Evolutionary conservation across 371 early-diverging fungal genomes (phyloP), one percentile per base, ranked within the genome.

Genomic region (Mortierella sp.): DNA sequence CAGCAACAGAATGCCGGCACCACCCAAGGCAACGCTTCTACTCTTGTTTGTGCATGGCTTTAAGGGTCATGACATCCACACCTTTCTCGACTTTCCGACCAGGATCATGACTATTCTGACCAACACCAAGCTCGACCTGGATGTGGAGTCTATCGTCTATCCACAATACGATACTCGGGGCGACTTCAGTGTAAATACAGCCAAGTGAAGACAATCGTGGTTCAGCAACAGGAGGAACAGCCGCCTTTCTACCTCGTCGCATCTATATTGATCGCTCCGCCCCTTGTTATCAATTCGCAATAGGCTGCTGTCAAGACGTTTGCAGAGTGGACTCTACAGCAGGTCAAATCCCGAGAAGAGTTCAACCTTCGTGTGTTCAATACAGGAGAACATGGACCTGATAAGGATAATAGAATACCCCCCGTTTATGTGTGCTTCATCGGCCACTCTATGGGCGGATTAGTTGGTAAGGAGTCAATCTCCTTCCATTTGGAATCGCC

Each of bases 391-490:
- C 26, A 43, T 41, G 61, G 31, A 12, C 19, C 62, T 31, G 53
- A 57, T 27, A 63, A 64, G 38, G 19, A 28, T 42, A 23, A 64
- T 1, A 61, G 14, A 28, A 58, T 66, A 38, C 78, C 78, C 4
- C 79, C 67, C 1, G 84, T 84, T 43, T 81, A 70, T 46, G 78
- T 70, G 0, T 66, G 66, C 48, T 65, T 70, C 46, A 31, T 76
- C 12, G 89, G 87, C 0, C 89, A 89, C 57, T 87, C 87, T 2
- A 87, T 89, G 87, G 89, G 89, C 48, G 89, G 89, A 28, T 78
- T 89, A 61, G 87, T 89, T 3, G 83, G 89, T 88, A 85, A 79
- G 9, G 26, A 8, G 0, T 19, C 10, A 38, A 28, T 21, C 9
- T 53, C 9, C 14, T 4, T 39, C 39, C 10, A 14, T 14, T 10